Conservation (phyloP, 2,329 filamentous ascomycete genomes). For the Ophiocordyceps australis region DNA sequence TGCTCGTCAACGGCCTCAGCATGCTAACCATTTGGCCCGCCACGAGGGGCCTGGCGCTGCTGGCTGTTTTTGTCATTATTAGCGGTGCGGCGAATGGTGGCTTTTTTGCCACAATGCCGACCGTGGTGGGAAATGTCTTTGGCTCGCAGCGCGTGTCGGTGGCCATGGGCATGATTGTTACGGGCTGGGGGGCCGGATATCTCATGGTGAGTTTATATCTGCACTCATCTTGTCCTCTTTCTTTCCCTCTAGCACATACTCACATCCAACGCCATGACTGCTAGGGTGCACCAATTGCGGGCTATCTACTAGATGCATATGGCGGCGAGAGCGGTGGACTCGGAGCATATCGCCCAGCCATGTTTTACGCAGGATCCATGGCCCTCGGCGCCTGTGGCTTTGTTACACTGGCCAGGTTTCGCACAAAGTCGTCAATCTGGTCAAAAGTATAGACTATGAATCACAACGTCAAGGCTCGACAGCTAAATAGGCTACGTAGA, state of each 20-base stretch:
- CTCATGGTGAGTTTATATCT: constrained; percentile 25
- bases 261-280: too few relatives aligned
- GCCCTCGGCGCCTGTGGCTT: constrained; percentile 12
- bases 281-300: constrained; percentile 41
- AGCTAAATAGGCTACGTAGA: too few relatives aligned
- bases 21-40: constrained; percentile 45
- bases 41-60: constrained; percentile 30
- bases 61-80: constrained; percentile 37
- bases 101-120: constrained; percentile 47
- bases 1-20: constrained; percentile 33
- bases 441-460: too few relatives aligned
- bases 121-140: constrained; percentile 40
- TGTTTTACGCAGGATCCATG: constrained; percentile 40
- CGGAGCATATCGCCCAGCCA: constrained; percentile 37
- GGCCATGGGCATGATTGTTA: constrained; percentile 43
- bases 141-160: constrained; percentile 33
- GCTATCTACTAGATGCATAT: constrained; percentile 36
- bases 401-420: not conserved
- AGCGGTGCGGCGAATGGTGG: constrained; percentile 43
- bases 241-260: not conserved
- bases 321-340: constrained; percentile 29
- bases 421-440: not conserved
- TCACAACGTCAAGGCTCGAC: too few relatives aligned
- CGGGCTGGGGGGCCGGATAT: constrained; percentile 42
- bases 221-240: too few relatives aligned